Evolutionary conservation across 169 alveolate genomes (phyloP), one percentile per base, ranked within the genome.

Genomic region (Plasmodium inui): DNA sequence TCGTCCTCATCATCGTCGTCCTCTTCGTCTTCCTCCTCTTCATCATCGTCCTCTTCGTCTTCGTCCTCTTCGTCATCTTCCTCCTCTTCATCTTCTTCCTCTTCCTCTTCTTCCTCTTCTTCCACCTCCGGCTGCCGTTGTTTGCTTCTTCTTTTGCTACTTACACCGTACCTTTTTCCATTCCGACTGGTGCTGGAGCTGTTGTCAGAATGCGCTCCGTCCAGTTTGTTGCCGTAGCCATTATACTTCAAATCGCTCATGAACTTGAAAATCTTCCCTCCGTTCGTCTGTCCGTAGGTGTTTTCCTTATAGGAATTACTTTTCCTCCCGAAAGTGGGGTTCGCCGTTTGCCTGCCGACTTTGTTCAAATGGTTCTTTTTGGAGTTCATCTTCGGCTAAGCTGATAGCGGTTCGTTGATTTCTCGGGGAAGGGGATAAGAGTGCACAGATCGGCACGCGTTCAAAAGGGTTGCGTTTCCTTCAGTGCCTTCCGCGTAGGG

Each of bases 241-340:
- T 41, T 85, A 74, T 85, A 85, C 22, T 85, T 85, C 39, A 85
- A 17, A 50, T 76, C 80, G 41, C 67, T 85, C 81, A 73, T 85
- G 79, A 73, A 85, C 22, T 85, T 85, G 70, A 85, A 85, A 19
- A 85, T 57, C 46, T 85, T 85, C 39, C 79, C 80, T 34, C 70
- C 67, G 61, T 73, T 61, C 61, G 94, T 28, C 37, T 39, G 22
- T 17, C 71, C 50, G 53, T 57, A 89, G 32, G 10, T 61, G 53
- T 39, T 78, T 79, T 67, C 94, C 71, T 89, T 89, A 53, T 55
- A 89, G 1, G 26, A 28, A 79, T 67, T 67, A 26, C 57, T 57
- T 79, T 79, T 89, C 57, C 70, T 57, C 3, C 79, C 79, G 17
- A 85, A 72, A 39, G 26, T 55, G 19, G 53, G 74, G 71, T 39